These are phyloP conservation scores for Apiospora sp. DNA, from an alignment of 2,329 filamentous ascomycete genomes.

Conservation along the genomic window DNA sequence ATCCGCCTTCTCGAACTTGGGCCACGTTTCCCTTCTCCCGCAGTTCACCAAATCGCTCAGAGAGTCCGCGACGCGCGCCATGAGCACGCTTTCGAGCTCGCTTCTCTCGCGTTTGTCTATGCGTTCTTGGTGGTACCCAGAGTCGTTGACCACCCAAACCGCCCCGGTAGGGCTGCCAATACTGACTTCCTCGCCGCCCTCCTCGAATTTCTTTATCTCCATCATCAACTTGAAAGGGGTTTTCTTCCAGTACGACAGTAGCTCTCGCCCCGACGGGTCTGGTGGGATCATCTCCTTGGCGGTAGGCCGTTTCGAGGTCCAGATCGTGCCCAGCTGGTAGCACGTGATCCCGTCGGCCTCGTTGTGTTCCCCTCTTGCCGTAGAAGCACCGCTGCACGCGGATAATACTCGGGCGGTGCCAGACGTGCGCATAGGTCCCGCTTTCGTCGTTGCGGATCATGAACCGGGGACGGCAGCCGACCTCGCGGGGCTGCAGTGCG, in stretches of 20 bases:
- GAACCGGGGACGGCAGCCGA: background rate
- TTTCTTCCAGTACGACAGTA: background rate
- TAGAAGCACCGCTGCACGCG: background rate
- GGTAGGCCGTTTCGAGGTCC: background rate
- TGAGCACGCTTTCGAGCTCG: background rate
- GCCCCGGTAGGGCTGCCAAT: background rate
- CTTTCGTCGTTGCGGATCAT: background rate
- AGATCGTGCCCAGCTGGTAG: background rate
- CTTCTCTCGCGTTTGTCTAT: background rate
- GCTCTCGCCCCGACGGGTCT: background rate
- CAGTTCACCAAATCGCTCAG: background rate
- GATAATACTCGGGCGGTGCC: background rate
- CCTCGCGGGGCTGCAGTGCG: background rate
- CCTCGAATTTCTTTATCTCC: background rate
- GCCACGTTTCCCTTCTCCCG: background rate
- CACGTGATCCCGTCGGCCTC: background rate
- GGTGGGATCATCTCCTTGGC: background rate
- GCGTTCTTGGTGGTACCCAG: background rate
- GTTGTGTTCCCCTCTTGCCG: background rate
- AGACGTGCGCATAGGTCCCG: background rate
- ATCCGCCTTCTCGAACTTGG: background rate
- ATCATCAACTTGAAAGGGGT: background rate
- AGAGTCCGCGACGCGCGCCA: background rate
- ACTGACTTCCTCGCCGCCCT: background rate
- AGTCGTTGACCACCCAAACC: slow-evolving; percentile 1